Percentiles rank a stretch among this genome's conserved stretches.
Conservation (phyloP, 805 yeast species). For the Citeromyces matritensis region DNA sequence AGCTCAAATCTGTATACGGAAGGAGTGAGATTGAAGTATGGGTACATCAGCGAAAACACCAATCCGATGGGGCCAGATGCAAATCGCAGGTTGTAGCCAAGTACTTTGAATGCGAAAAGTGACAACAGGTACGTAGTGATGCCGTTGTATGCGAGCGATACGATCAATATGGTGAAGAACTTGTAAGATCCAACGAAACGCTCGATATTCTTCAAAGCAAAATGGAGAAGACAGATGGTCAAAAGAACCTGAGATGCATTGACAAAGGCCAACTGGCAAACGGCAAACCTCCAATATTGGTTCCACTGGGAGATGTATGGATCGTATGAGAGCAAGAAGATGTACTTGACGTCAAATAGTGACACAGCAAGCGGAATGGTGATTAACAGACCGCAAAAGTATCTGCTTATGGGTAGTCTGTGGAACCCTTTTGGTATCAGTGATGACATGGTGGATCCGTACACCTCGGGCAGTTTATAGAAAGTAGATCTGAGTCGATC, state of each 20-base stretch:
- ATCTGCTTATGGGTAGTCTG: constrained; percentile 22
- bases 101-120: constrained; percentile 10
- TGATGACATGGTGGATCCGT: constrained; percentile 9
- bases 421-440: constrained; percentile 15
- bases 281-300: constrained; percentile 41
- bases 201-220: constrained; percentile 40
- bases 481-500: too few species aligned
- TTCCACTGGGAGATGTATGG: constrained; percentile 39
- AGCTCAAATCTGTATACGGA: constrained; percentile 21
- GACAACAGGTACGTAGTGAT: constrained; percentile 19
- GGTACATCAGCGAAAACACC: constrained; percentile 20
- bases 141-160: constrained; percentile 32
- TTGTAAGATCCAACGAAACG: constrained; percentile 41
- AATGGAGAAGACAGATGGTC: constrained; percentile 25
- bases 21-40: constrained; percentile 23
- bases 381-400: constrained; percentile 18
- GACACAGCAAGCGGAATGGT: constrained; percentile 24
- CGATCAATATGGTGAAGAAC: constrained; percentile 27
- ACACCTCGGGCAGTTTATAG: too few species aligned
- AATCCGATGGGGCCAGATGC: constrained; percentile 28
- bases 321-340: constrained; percentile 24
- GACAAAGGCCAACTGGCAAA: constrained; percentile 35
- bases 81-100: constrained; percentile 24
- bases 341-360: constrained; percentile 25
- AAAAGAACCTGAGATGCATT: constrained; percentile 45